Evolutionary conservation across 2,329 filamentous ascomycete species (phyloP), one percentile per base, ranked within the genome.

Genomic region (Aspergillus sp.): DNA sequence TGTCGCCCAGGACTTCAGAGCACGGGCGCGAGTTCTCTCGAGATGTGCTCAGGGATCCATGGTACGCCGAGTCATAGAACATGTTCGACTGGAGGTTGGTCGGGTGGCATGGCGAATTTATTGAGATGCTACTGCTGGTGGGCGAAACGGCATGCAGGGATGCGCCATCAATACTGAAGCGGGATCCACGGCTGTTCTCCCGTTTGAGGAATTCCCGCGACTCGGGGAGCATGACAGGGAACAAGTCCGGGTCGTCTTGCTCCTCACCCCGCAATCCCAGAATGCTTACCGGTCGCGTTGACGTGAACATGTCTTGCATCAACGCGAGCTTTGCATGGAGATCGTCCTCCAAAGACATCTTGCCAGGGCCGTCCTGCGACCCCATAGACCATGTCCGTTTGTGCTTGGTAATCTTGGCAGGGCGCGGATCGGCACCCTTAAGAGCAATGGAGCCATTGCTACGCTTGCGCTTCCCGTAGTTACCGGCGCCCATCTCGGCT

Each of bases 321-420:
- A 71, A 74, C 28, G 70, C 67, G 23, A 81, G 69, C 64, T 79
- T 80, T 47, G 76, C 70, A 49, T 80, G 78, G 6, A 81, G 69
- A 61, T 81, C 79, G 58, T 81, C 79, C 64, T 80, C 79, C 45
- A 75, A 52, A 12, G 72, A 72, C 32, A 74, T 58, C 49, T 74
- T 80, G 69, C 67, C 76, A 6, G 82, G 78, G 32, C 79, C 79
- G 52, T 74, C 71, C 30, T 79, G 73, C 5, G 94, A 97, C 23
- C 92, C 93, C 84, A 96, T 91, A 9, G 94, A 97, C 92, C 93
- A 97, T 0, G 92, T 96, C 61, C 94, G 84, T 77, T 96, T 96
- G 78, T 97, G 92, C 76, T 97, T 97, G 23, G 87, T 85, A 0
- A 91, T 86, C 75, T 97, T 97, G n/a, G 90, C 90, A 2, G 90